These are phyloP conservation scores for Zelonia costaricensis DNA, from an alignment of 208 protist genomes.

Conservation along the genomic window DNA sequence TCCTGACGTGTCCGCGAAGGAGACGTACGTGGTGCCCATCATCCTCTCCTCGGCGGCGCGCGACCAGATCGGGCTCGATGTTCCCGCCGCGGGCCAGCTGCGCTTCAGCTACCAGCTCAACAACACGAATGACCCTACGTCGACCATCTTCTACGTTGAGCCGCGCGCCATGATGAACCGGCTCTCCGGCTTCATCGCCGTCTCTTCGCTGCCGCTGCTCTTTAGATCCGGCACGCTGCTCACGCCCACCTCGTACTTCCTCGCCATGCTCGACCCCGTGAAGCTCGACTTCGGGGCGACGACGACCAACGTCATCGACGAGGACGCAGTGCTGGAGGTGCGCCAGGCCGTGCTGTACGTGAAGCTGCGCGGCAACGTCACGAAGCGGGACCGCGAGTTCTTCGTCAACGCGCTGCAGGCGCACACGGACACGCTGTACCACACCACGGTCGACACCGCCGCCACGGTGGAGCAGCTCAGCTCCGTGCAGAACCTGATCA, in stretches of 20 bases:
- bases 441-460: slow-evolving; percentile 47
- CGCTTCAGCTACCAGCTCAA: slow-evolving; percentile 50
- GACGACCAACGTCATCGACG: not conserved
- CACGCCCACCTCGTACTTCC: slow-evolving; percentile 59
- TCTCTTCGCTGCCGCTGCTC: slow-evolving; percentile 56
- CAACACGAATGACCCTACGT: not conserved
- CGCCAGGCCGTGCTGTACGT: slow-evolving; percentile 70
- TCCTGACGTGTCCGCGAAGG: slow-evolving; percentile 22
- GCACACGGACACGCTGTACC: slow-evolving; percentile 51
- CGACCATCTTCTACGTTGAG: slow-evolving; percentile 57
- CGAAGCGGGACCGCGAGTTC: slow-evolving; percentile 35
- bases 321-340: slow-evolving; percentile 34
- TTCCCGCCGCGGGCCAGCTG: slow-evolving; percentile 28
- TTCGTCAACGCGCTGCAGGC: slow-evolving; percentile 89
- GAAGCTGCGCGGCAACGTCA: slow-evolving; percentile 40
- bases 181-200: slow-evolving; percentile 81
- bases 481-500: slow-evolving; percentile 67
- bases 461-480: slow-evolving; percentile 41
- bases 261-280: slow-evolving; percentile 42
- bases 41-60: slow-evolving; percentile 33
- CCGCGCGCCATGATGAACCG: slow-evolving; percentile 78
- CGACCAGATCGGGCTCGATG: slow-evolving; percentile 38
- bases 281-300: slow-evolving; percentile 34
- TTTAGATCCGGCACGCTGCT: slow-evolving; percentile 59
- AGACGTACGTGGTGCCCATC: slow-evolving; percentile 31